A percentile compares a stretch with the other conserved stretches of the same genome.
phyloP scores from a whole-genome alignment of 1,139 yeast species.

The Groenewaldozyma auringiensis region DNA sequence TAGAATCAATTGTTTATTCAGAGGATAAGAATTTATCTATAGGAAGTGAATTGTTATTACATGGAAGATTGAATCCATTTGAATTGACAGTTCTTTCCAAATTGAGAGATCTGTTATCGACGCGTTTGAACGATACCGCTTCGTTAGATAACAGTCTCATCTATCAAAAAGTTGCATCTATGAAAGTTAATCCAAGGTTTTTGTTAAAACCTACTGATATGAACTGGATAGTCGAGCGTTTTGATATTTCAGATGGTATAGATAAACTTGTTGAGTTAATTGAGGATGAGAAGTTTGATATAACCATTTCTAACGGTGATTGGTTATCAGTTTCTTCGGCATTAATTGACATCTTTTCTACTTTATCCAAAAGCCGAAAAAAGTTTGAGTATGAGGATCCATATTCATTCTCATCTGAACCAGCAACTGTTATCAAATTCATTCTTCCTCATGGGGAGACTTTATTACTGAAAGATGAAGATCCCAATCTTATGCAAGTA shows the following conservation, averaged over 20 bases:
- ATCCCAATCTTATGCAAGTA: not conserved
- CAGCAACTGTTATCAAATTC: conserved; percentile 20
- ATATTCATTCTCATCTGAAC: conserved; percentile 17
- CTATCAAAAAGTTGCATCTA: conserved; percentile 11
- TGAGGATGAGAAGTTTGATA: conserved; percentile 11
- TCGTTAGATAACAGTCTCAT: conserved; percentile 15
- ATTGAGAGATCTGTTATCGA: conserved; percentile 20
- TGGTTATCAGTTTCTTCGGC: conserved; percentile 23
- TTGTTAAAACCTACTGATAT: not conserved
- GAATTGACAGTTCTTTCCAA: conserved; percentile 19
- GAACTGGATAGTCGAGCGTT: conserved; percentile 16
- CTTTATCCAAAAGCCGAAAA: conserved; percentile 16
- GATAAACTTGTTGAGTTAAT: conserved; percentile 8
- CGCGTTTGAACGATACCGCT: conserved; percentile 22
- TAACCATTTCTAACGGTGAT: conserved; percentile 21
- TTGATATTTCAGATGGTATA: conserved; percentile 12
- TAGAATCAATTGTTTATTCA: conserved; percentile 50
- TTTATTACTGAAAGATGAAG: conserved; percentile 1
- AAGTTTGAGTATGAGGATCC: conserved; percentile 22
- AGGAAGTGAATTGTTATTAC: conserved; percentile 18
- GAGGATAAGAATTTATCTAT: conserved; percentile 23
- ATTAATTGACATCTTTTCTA: conserved; percentile 19
- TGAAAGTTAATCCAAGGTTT: conserved; percentile 10
- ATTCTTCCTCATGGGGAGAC: conserved; percentile 19
- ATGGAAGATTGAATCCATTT: conserved; percentile 18